A percentile compares a stretch with the other conserved stretches of the same genome.
These are phyloP conservation scores for Hebeloma cylindrosporum DNA, from an alignment of 768 basidiomycete genomes.

Conservation along the genomic window DNA sequence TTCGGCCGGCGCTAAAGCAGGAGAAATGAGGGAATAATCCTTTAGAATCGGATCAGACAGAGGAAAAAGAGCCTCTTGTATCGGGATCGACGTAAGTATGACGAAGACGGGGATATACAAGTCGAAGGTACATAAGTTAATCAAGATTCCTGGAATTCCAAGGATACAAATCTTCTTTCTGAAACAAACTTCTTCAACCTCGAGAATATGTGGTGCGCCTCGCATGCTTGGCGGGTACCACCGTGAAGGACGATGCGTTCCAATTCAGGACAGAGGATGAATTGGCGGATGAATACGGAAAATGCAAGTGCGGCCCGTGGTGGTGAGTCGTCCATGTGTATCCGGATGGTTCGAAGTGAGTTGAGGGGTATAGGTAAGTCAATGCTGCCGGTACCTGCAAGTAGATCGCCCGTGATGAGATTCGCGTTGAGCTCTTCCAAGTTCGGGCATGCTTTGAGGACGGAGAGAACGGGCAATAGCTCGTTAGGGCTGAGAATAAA, in stretches of 20 bases:
- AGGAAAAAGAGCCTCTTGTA: too few relatives aligned
- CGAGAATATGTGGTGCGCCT: neutral
- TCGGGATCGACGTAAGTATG: too few relatives aligned
- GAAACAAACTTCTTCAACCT: constrained; percentile 2
- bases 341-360: constrained; percentile 3
- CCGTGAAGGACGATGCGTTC: constrained; percentile 5
- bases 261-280: constrained; percentile 2
- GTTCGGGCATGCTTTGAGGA: constrained; percentile 1
- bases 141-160: too few relatives aligned
- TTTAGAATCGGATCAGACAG: too few relatives aligned
- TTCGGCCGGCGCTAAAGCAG: too few relatives aligned
- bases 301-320: neutral
- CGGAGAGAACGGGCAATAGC: too few relatives aligned
- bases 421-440: constrained; percentile 1
- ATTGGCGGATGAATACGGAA: neutral
- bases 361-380: neutral
- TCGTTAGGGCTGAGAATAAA: neutral
- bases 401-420: neutral
- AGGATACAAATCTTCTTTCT: neutral
- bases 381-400: neutral
- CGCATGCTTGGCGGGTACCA: constrained; percentile 1
- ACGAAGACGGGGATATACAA: too few relatives aligned
- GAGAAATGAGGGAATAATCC: too few relatives aligned
- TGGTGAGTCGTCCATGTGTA: constrained; percentile 1
- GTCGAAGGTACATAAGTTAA: too few relatives aligned